phyloP scores from a whole-genome alignment of 768 basidiomycete species.

The Lactifluus volemus region DNA sequence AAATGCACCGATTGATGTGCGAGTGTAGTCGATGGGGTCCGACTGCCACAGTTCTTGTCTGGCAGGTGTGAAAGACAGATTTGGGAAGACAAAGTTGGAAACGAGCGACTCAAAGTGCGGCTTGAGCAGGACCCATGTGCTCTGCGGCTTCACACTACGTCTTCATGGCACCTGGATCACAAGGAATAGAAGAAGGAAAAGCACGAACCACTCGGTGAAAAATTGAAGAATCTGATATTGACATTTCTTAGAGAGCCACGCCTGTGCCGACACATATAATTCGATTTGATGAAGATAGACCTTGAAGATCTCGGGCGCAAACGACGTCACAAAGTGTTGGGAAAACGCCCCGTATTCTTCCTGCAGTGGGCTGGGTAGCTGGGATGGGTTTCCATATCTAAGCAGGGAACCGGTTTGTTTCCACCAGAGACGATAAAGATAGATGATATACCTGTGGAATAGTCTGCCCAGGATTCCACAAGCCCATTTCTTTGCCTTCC shows the following conservation, averaged over 20 bases:
- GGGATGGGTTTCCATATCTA: slow-evolving; percentile 82
- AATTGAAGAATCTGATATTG: slow-evolving; percentile 79
- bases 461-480: slow-evolving; percentile 70
- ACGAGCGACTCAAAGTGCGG: slow-evolving; percentile 74
- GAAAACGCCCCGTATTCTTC: slow-evolving; percentile 64
- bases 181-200: background rate
- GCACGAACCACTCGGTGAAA: slow-evolving; percentile 75
- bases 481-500: slow-evolving; percentile 92
- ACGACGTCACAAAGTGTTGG: slow-evolving; percentile 63
- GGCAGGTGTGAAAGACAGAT: slow-evolving; percentile 65
- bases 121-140: slow-evolving; percentile 84
- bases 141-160: slow-evolving; percentile 78
- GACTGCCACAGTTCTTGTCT: slow-evolving; percentile 64
- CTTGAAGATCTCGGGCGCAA: slow-evolving; percentile 83
- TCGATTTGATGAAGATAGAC: slow-evolving; percentile 67
- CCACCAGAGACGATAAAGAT: background rate
- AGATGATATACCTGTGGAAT: slow-evolving; percentile 52
- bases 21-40: slow-evolving; percentile 81
- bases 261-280: slow-evolving; percentile 60
- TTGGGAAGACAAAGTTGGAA: slow-evolving; percentile 79
- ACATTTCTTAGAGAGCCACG: slow-evolving; percentile 77
- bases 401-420: background rate
- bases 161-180: background rate
- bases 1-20: slow-evolving; percentile 55
- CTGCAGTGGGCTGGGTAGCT: slow-evolving; percentile 66